Base-by-base conservation (phyloP, 352 stramenopile species). In the Elongisporangium anandrum region DNA sequence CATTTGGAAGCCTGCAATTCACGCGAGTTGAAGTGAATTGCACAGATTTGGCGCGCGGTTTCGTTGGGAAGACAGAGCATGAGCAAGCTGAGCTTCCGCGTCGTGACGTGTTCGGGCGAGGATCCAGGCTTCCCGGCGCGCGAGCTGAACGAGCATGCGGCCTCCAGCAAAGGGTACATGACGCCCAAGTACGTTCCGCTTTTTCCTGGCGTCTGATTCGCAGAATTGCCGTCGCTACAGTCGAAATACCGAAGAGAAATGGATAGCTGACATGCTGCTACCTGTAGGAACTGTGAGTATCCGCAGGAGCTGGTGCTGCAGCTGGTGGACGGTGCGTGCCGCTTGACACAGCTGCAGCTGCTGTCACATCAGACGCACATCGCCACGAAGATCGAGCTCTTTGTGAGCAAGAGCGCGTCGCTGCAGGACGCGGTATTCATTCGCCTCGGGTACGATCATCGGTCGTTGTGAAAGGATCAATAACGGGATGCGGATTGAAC, bases 291-390 rank as follows among this genome's bases (percentile, higher is more conserved):
- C 66, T 97, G 90, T 70, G 77, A 93, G 59, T 98, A 97, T 61
- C 93, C 93, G n/a, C 90, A 98, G 61, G 93, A 98, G 68, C 61
- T 98, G 19, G 84, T 95, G 22, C 72, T 98, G 34, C 69, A 81
- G 50, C 73, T 97, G 41, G n/a, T 62, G 4, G 79, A 91, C 19
- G 88, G 87, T 9, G 56, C 69, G n/a, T 80, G 78, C 23, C 72
- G 84, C 22, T 15, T 97, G 50, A 88, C 73, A 15, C 88, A 96
- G 70, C 75, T 95, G 50, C 90, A 98, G 57, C 69, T 98, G 23
- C 72, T 98, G 22, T 97, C 87, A 6, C 92, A 98, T 56, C 83
- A 98, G 75, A 93, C 72, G 19, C 90, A 97, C 61, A 97, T 98
- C 52, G 81, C 92, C 49, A 94, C 87, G 56, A 97, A 95, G 60